Conservation (phyloP, 2,329 filamentous ascomycete genomes). For the Penicillium janthinellum region DNA sequence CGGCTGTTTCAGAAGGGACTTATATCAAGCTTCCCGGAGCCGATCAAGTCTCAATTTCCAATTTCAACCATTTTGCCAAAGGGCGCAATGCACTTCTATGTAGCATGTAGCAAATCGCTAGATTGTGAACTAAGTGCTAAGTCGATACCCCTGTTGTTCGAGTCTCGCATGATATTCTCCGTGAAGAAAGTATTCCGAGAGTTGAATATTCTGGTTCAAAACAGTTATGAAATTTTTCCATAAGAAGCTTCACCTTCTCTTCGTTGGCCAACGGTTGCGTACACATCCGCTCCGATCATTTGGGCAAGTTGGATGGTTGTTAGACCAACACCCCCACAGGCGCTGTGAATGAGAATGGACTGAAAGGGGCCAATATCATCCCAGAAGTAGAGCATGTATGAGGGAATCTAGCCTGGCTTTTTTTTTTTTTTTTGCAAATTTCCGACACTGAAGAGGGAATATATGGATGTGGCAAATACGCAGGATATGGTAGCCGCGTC, state of each 20-base stretch:
- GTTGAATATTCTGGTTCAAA: constrained; percentile 24
- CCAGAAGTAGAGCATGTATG: too few relatives aligned
- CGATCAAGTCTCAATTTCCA: constrained; percentile 27
- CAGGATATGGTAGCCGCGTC: too few relatives aligned
- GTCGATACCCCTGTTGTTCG: constrained; percentile 20
- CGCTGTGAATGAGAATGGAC: too few relatives aligned
- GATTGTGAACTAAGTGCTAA: constrained; percentile 28
- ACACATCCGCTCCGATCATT: too few relatives aligned
- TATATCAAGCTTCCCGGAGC: constrained; percentile 18
- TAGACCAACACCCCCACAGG: too few relatives aligned
- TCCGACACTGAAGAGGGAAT: too few relatives aligned
- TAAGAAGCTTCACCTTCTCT: constrained; percentile 23
- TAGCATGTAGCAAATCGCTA: constrained; percentile 26
- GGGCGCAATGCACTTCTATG: constrained; percentile 31
- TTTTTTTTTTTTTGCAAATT: too few relatives aligned
- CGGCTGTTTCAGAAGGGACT: constrained; percentile 26
- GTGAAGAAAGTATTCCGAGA: constrained; percentile 21
- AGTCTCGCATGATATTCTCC: constrained; percentile 11
- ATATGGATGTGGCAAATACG: too few relatives aligned
- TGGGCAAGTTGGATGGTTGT: too few relatives aligned
- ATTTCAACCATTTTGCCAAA: constrained; percentile 29
- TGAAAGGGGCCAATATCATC: too few relatives aligned
- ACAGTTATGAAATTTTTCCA: constrained; percentile 7
- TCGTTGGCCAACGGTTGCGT: constrained; percentile 12
- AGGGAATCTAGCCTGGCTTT: too few relatives aligned